Conservation (phyloP, 805 yeast genomes). For the Cyberlindnera samutprakarnensis region DNA sequence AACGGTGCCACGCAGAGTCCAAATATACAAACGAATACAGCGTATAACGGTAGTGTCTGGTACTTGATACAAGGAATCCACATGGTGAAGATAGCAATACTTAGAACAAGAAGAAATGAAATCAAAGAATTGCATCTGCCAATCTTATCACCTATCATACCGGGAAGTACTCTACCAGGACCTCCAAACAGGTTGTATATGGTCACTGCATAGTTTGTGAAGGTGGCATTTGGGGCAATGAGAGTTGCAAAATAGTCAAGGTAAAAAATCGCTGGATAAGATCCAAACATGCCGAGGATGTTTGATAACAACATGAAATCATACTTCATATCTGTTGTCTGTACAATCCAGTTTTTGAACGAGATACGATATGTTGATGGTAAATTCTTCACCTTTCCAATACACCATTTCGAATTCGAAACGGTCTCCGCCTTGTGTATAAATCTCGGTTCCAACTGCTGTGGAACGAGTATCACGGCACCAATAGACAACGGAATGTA, state of each 20-base stretch:
- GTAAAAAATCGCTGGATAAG: slow-evolving; percentile 20
- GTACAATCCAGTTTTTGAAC: slow-evolving; percentile 10
- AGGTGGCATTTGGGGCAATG: slow-evolving; percentile 7
- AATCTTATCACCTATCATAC: slow-evolving; percentile 13
- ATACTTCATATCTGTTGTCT: slow-evolving; percentile 7
- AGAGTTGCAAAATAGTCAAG: slow-evolving; percentile 17
- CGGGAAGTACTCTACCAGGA: slow-evolving; percentile 20
- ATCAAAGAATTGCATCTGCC: slow-evolving; percentile 16
- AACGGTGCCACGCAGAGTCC: slow-evolving; percentile 17
- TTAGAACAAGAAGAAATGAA: slow-evolving; percentile 6
- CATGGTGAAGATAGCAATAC: slow-evolving; percentile 8
- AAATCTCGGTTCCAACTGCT: slow-evolving; percentile 7
- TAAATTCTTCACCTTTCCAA: slow-evolving; percentile 7
- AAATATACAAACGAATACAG: slow-evolving; percentile 13
- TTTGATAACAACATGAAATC: slow-evolving; percentile 9
- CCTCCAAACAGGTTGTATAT: slow-evolving; percentile 17
- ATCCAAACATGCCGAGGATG: slow-evolving; percentile 16
- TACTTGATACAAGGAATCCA: slow-evolving; percentile 16
- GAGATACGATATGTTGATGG: slow-evolving; percentile 7
- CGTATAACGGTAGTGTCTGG: slow-evolving; percentile 7
- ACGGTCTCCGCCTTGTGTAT: slow-evolving; percentile 9
- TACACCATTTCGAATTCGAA: slow-evolving; percentile 13
- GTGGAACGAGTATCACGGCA: slow-evolving; percentile 13
- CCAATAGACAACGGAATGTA: slow-evolving; percentile 16
- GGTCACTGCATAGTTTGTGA: slow-evolving; percentile 14